phyloP scores from a whole-genome alignment of 2,329 filamentous ascomycete species.

The Aspergillus ochraceoroseus region DNA sequence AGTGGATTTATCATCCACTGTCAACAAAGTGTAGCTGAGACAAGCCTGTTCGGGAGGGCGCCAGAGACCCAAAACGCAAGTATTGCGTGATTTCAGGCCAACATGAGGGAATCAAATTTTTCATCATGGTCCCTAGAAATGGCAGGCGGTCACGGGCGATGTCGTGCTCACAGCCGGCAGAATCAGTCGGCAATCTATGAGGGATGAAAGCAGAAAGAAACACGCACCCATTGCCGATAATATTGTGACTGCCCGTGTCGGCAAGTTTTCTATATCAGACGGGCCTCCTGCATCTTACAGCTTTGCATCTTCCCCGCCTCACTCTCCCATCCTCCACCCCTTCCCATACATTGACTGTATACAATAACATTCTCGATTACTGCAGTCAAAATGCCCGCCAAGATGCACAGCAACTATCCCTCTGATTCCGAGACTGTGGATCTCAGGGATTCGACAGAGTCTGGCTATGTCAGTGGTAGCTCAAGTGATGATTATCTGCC shows the following conservation, averaged over 20 bases:
- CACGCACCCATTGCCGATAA: slow-evolving; percentile 25
- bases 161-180: slow-evolving; percentile 30
- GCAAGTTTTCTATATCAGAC: slow-evolving; percentile 28
- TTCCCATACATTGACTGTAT: slow-evolving; percentile 1
- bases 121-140: slow-evolving; percentile 21
- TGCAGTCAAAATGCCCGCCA: slow-evolving; percentile 36
- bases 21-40: slow-evolving; percentile 10
- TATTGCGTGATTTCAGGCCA: slow-evolving; percentile 40
- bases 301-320: slow-evolving; percentile 11
- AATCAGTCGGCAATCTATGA: slow-evolving; percentile 25
- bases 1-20: slow-evolving; percentile 22
- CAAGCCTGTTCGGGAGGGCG: slow-evolving; percentile 17
- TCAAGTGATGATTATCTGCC: slow-evolving; percentile 62
- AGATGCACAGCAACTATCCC: slow-evolving; percentile 35
- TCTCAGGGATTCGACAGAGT: slow-evolving; percentile 68
- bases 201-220: slow-evolving; percentile 22
- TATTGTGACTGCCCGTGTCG: slow-evolving; percentile 33
- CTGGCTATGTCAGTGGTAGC: slow-evolving; percentile 65
- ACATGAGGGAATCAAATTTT: slow-evolving; percentile 32
- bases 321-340: slow-evolving; percentile 4
- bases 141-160: slow-evolving; percentile 30
- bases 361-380: slow-evolving; percentile 6
- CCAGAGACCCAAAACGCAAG: slow-evolving; percentile 25
- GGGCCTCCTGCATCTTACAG: slow-evolving; percentile 17
- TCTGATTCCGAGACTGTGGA: slow-evolving; percentile 35